Base-by-base conservation (phyloP, 2,329 filamentous ascomycete species). In the Trichoderma sp. region DNA sequence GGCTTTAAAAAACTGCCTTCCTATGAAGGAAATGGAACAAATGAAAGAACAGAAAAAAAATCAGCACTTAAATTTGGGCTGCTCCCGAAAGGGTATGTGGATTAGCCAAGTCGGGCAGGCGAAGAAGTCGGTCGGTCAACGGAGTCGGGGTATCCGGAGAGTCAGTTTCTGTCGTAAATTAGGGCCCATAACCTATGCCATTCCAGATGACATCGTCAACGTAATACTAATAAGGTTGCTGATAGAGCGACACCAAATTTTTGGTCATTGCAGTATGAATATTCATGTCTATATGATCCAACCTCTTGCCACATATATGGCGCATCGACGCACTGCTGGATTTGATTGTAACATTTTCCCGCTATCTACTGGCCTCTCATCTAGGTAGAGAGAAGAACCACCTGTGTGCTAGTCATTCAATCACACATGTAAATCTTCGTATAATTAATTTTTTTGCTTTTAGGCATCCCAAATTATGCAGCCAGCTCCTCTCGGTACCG, bases 401-500 rank as follows among this genome's bases (percentile, higher is more conserved):
- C 4, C 4, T 39, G n/a, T 42, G 17, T 2, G 9, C 12, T 45
- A 45, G 4, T 45, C n/a, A 45, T 45, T 1, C 19, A 19, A 37
- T 8, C 39, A 19, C 39, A 8, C 19, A 45, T 45, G n/a, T 45
- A 19, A 45, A 5, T 45, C 39, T 45, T 45, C 39, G n/a, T 12
- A 19, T 45, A 0, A 10, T 9, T 10, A 4, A 19, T 4, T 45
- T 1, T 13, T 3, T 32, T 19, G 17, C 50, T 12, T 9, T 8
- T 15, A 32, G n/a, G 27, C 27, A 32, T n/a, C 27, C 5, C 9
- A 4, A 12, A 19, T 53, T 50, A 69, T 48, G 64, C 50, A 37
- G 3, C 9, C 39, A 68, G 17, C 34, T 69, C 68, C 27, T 69
- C 68, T 32, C 68, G 57, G 27, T 68, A 69, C 12, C 68, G 48